Evolutionary conservation across 164 flowering plant genomes (phyloP), one percentile per base, ranked within the genome.

Genomic region (Nelumbo lutea): DNA sequence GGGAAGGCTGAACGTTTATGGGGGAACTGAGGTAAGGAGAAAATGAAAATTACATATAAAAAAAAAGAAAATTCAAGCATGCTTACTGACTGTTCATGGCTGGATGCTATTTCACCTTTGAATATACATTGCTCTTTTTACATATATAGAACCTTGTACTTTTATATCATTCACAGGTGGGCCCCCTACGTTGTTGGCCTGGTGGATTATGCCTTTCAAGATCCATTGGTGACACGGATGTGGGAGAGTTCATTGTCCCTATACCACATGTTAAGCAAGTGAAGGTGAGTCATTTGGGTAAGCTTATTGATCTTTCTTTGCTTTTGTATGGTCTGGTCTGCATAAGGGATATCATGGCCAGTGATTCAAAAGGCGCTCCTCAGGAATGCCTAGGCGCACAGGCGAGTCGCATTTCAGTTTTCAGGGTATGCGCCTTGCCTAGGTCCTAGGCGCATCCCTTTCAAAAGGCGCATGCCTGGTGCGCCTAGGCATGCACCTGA

Each of bases 221-320:
- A 70, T 91, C 97, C 10, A 91, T 91, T 74, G 97, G 97, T 60
- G 97, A 91, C 75, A 85, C 88, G 48, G 97, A 91, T 80, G 97
- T 89, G 40, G 97, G 97, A 45, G 95, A 89, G 74, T 91, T 70
- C 75, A 91, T 91, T 67, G 97, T 91, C 59, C 97, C 97, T 44
- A 73, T 91, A 65, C 97, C 97, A 7, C 95, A 91, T 74, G 97
- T 91, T 73, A 91, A 91, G 85, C 97, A 91, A 91, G 95, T 91
- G 76, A 91, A 88, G 83, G 97, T 88, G 71, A 79, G 79, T 61
- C 53, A 38, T 44, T 62, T 39, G 3, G 64, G 2, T 14, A 42
- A 42, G 47, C 67, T 6, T 55, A 62, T 48, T 38, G 14, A 67
- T 61, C 27, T 62, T 9, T 59, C 46, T n/a, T 42, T 42, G 7